Conservation (phyloP, 108 stramenopile genomes). For the Schizochytrium sp. region DNA sequence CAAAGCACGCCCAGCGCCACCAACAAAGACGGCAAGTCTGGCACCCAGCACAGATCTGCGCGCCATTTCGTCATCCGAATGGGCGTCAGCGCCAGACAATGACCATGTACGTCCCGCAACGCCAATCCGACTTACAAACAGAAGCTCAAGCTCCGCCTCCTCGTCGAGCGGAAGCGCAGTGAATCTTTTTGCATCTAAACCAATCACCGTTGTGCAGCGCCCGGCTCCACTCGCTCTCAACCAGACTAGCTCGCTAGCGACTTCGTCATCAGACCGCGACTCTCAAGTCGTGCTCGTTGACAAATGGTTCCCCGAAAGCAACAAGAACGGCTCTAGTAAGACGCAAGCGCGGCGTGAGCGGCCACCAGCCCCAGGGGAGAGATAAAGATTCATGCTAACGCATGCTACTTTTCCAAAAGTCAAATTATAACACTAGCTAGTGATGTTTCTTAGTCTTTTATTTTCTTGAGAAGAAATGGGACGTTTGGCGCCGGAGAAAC, state of each 20-base stretch:
- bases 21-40: too few relatives aligned
- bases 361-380: too few relatives aligned
- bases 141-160: background rate
- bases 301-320: background rate
- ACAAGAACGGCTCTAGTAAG: too few relatives aligned
- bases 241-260: background rate
- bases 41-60: background rate
- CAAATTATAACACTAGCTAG: too few relatives aligned
- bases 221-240: background rate
- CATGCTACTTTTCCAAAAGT: too few relatives aligned
- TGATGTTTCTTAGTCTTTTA: too few relatives aligned
- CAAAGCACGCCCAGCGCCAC: too few relatives aligned
- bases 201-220: background rate
- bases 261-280: background rate
- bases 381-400: too few relatives aligned
- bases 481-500: too few relatives aligned
- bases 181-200: background rate
- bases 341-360: too few relatives aligned
- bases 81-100: background rate
- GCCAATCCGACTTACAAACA: background rate
- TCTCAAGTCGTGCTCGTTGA: background rate
- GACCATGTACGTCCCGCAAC: background rate
- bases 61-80: background rate
- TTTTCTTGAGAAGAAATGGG: too few relatives aligned
- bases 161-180: background rate